phyloP scores from a whole-genome alignment of 73 alveolate species.

The Tetrahymena thermophila region DNA sequence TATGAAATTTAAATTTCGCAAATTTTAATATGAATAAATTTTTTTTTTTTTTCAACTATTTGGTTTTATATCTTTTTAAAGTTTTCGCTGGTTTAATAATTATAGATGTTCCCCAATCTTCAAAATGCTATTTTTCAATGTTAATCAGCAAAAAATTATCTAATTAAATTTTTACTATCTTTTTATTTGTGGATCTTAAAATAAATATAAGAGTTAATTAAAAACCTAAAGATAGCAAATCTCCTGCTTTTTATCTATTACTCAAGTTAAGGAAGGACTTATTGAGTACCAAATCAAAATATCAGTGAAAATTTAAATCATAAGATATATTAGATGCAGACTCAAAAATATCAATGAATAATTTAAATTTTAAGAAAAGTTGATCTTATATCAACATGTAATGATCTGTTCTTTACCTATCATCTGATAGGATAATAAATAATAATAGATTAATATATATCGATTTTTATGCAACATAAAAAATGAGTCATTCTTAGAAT shows the following conservation, averaged over 20 bases:
- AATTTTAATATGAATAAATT: background rate
- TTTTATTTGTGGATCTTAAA: background rate
- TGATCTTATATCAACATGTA: too few relatives aligned
- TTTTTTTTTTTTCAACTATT: background rate
- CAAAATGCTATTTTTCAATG: too few relatives aligned
- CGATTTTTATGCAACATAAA: too few relatives aligned
- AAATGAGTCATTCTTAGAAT: too few relatives aligned
- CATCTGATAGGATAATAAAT: too few relatives aligned
- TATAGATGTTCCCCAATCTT: background rate
- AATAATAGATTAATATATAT: too few relatives aligned
- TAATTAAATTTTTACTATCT: background rate
- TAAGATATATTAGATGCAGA: too few relatives aligned
- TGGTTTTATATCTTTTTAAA: background rate
- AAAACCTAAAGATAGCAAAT: background rate
- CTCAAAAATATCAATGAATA: too few relatives aligned
- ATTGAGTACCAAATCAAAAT: too few relatives aligned
- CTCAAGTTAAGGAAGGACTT: background rate
- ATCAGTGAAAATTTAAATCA: too few relatives aligned
- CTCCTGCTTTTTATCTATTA: background rate
- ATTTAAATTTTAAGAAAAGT: too few relatives aligned
- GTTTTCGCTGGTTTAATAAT: background rate
- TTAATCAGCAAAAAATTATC: background rate
- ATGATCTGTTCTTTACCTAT: too few relatives aligned
- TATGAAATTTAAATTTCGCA: background rate
- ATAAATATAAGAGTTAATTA: background rate